Percentiles rank a stretch among this genome's conserved stretches.
Conservation (phyloP, 2,329 filamentous ascomycete genomes). For the Cytospora piceae region DNA sequence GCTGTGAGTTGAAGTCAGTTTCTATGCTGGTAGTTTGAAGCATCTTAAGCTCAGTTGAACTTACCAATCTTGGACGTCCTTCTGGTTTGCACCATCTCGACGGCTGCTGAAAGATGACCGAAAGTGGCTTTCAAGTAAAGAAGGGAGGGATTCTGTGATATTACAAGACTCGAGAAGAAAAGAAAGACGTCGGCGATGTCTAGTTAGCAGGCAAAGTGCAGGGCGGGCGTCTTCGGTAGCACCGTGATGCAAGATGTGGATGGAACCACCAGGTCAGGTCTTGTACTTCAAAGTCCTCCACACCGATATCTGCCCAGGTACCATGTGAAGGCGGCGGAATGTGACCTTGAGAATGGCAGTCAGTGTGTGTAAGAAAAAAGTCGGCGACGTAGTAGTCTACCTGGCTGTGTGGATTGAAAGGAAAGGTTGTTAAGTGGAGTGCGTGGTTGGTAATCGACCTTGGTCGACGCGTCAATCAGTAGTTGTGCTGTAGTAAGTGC, state of each 20-base stretch:
- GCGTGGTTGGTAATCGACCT: neutral
- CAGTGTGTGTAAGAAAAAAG: neutral
- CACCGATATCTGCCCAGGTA: neutral
- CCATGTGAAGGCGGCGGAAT: neutral
- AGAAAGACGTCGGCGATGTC: neutral
- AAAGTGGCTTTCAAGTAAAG: neutral
- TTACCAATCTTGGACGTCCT: constrained; percentile 19
- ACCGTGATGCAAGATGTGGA: neutral
- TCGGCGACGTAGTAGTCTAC: neutral
- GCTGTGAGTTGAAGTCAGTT: constrained; percentile 19
- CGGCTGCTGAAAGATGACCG: neutral
- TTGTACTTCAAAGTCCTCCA: neutral
- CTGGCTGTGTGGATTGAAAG: neutral
- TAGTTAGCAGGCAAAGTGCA: neutral
- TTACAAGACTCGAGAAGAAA: neutral
- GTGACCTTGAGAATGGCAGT: neutral
- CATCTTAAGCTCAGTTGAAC: neutral
- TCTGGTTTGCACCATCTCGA: constrained; percentile 27
- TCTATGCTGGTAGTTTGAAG: neutral
- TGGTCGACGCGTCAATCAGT: neutral
- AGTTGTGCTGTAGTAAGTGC: neutral
- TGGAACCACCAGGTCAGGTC: neutral
- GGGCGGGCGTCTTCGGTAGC: neutral
- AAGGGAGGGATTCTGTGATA: neutral
- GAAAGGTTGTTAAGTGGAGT: neutral